Evolutionary conservation across 495 filamentous ascomycete genomes (phyloP), one percentile per base, ranked within the genome.

Genomic region (Barbatosphaeria neglecta): DNA sequence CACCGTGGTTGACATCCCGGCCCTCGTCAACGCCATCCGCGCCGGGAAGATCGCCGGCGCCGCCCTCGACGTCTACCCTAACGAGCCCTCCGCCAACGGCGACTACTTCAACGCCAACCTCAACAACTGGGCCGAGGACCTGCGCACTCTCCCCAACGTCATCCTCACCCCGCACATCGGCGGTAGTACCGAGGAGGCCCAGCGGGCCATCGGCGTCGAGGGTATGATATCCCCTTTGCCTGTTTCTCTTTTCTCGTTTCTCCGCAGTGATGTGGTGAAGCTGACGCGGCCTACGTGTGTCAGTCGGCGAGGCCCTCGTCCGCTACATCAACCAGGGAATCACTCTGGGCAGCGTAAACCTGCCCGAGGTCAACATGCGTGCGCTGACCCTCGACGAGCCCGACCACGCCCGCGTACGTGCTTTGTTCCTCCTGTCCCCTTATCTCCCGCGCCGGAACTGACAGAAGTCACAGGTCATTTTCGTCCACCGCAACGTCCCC

Each of bases 81-180:
- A 84, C 51, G 93, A 99, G 67, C 93, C 93, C 9, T 83, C 78
- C 41, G 87, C 83, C 39, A 97, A 99, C 58, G 93, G 93, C 37
- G 84, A 90, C 60, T 94, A 95, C 66, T 99, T 99, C 74, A 86
- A 77, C 59, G 81, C 77, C 57, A 65, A 76, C n/a, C 74, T 99
- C 53, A 95, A 95, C 62, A 50, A 62, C 16, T 97, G 88, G 88
- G 83, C 76, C n/a, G 75, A 86, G 44, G 90, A 95, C 49, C 79
- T 99, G 39, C 80, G 86, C 22, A 73, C 75, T 31, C 74, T 97
- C 41, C 89, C 83, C 63, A 99, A 99, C 65, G 66, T 99, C 52
- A 94, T 99, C 49, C 72, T 99, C 24, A 90, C 90, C 3, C 92
- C 92, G 18, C 92, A 99, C 59, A 96, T 99, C 57, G 92, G 92